Conservation (phyloP, 2,329 filamentous ascomycete genomes). For the Aspergillus caelatus region DNA sequence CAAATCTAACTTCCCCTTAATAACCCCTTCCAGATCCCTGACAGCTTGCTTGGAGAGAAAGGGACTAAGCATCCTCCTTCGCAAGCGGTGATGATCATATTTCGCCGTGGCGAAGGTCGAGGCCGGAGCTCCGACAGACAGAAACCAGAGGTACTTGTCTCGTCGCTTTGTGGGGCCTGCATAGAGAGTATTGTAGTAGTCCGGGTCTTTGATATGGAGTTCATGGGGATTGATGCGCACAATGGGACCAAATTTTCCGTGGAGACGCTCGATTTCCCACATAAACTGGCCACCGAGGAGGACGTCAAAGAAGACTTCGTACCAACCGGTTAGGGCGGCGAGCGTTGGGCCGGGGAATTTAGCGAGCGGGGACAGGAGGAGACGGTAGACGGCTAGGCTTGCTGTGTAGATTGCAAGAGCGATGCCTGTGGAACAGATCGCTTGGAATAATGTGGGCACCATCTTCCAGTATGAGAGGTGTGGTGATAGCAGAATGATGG, state of each 20-base stretch:
- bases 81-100: conserved; percentile 6
- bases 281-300: conserved; percentile 6
- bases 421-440: neutral
- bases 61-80: conserved; percentile 13
- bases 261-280: conserved; percentile 6
- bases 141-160: conserved; percentile 19
- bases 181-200: conserved; percentile 20
- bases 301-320: conserved; percentile 6
- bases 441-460: neutral
- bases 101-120: conserved; percentile 13
- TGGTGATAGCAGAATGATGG: neutral
- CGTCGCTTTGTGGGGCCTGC: conserved; percentile 15
- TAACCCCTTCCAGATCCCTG: conserved; percentile 8
- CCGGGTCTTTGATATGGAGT: conserved; percentile 9
- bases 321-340: conserved; percentile 7
- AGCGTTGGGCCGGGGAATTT: conserved; percentile 9
- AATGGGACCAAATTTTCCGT: conserved; percentile 5
- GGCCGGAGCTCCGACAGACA: conserved; percentile 1
- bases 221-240: conserved; percentile 11
- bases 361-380: conserved; percentile 8
- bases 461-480: neutral
- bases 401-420: neutral
- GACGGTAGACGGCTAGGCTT: neutral
- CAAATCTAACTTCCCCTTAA: conserved; percentile 8
- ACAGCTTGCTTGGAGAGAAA: conserved; percentile 17